Percentiles rank a stretch among this genome's conserved stretches.
These are phyloP conservation scores for Rutstroemia sp. DNA, from an alignment of 2,329 filamentous ascomycete species.

Conservation along the genomic window DNA sequence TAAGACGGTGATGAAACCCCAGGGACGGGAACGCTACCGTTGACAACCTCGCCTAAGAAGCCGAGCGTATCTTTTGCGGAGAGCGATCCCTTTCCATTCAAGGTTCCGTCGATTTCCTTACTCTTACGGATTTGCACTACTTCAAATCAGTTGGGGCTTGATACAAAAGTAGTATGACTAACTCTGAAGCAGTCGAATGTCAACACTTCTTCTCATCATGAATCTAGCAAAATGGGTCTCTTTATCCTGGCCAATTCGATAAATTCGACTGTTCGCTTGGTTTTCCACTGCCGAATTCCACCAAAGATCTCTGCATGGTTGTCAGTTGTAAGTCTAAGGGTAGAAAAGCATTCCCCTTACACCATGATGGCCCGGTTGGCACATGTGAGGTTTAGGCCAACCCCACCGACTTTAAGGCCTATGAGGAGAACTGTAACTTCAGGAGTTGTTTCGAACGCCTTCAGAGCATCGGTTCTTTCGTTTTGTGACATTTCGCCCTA, in stretches of 20 bases:
- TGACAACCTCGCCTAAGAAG: background rate
- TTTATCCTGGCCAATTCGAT: background rate
- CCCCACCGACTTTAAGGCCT: background rate
- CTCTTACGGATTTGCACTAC: background rate
- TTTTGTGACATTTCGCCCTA: background rate
- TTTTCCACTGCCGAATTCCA: background rate
- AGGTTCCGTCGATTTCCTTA: background rate
- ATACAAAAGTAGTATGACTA: background rate
- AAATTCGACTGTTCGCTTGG: background rate
- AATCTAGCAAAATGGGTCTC: background rate
- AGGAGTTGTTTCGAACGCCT: background rate
- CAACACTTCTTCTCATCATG: background rate
- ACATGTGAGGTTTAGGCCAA: background rate
- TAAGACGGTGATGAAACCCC: background rate
- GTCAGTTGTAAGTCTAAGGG: background rate
- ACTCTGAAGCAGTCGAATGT: background rate
- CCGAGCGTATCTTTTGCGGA: background rate
- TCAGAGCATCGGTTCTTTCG: background rate
- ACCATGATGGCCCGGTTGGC: background rate
- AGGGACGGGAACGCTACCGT: background rate
- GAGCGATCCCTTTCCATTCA: background rate
- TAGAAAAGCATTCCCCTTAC: background rate
- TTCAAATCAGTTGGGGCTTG: too few species aligned
- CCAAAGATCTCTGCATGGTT: background rate
- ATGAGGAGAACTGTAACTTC: background rate